A percentile compares a stretch with the other conserved stretches of the same genome.
Conservation (phyloP, 345 rosid genomes). For the Pugionium cornutum region DNA sequence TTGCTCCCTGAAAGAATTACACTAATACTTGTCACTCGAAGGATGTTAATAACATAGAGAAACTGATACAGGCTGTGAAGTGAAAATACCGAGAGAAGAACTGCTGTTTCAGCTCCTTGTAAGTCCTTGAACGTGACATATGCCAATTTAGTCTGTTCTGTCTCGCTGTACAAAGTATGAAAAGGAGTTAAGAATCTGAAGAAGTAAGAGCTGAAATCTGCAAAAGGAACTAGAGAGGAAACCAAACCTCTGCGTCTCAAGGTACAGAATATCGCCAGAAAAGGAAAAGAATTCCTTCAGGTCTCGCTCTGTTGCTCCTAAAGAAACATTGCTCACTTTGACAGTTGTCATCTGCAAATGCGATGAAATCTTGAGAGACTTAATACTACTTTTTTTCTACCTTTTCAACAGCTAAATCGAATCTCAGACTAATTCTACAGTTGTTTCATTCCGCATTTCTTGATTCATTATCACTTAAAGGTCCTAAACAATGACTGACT, state of each 20-base stretch:
- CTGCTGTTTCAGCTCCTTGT: slow-evolving; percentile 89
- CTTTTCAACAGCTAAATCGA: slow-evolving; percentile 8
- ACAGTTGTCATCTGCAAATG: slow-evolving; percentile 52
- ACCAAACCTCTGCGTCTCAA: slow-evolving; percentile 65
- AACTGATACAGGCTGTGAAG: slow-evolving; percentile 6
- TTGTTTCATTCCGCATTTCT: background rate
- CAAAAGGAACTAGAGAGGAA: background rate
- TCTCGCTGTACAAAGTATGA: slow-evolving; percentile 53
- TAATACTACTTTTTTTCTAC: background rate
- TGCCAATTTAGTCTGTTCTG: slow-evolving; percentile 61
- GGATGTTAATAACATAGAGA: background rate
- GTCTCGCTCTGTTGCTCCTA: slow-evolving; percentile 67
- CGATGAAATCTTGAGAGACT: slow-evolving; percentile 1
- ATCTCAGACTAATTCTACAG: background rate
- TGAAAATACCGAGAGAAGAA: slow-evolving; percentile 73
- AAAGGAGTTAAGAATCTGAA: slow-evolving; percentile 24
- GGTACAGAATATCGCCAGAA: slow-evolving; percentile 76
- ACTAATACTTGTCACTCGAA: slow-evolving; percentile 1
- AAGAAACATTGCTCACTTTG: slow-evolving; percentile 69
- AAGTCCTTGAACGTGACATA: slow-evolving; percentile 85
- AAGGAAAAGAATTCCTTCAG: slow-evolving; percentile 83
- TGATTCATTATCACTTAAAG: slow-evolving; percentile 5
- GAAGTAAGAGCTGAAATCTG: background rate
- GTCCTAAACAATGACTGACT: background rate
- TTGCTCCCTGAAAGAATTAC: slow-evolving; percentile 65